Base-by-base conservation (phyloP, 169 alveolate species). In the Sarcocystis neurona region DNA sequence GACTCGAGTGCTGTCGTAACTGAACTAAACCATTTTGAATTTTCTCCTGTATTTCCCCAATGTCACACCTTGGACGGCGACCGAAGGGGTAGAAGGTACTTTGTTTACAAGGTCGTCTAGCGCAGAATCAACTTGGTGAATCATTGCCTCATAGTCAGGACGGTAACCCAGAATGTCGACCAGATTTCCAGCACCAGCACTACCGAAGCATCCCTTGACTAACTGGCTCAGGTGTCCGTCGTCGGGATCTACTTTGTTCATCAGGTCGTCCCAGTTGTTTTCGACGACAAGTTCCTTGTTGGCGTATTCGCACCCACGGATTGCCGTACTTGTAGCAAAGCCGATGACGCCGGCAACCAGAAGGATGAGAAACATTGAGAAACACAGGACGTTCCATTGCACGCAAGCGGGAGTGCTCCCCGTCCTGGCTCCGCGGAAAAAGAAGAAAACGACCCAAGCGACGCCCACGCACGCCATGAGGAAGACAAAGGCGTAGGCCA, bases 301-400 rank as follows among this genome's bases (percentile, higher is more conserved):
- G 39, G 56, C 34, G 23, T 72, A 72, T n/a, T 72, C 58, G 82
- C 82, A 72, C 39, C 82, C 82, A 8, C 82, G 41, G 58, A 72
- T 39, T 15, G 43, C 58, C 58, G 43, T 12, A 37, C 41, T 56
- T 56, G 43, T 72, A 39, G 43, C 82, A 56, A 72, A 44, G 20
- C 82, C 82, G 32, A 72, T 8, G 27, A 72, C 58, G 6, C 82
- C 82, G 56, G 82, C 82, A 39, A 72, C 82, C 46, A 72, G 41
- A 0, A 72, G 56, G 46, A 72, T 8, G 3, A 72, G 46, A 27
- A 72, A 72, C 48, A 44, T 44, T 30, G 58, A 72, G 0, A 72
- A 12, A 32, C 82, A 72, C 34, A 72, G 82, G 37, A 37, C 46
- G 58, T 72, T 72, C 82, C 82, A 72, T 37, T 72, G 82, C n/a